Evolutionary conservation across 495 filamentous ascomycete genomes (phyloP).

Genomic region (Tuber microsphaerosporum): DNA sequence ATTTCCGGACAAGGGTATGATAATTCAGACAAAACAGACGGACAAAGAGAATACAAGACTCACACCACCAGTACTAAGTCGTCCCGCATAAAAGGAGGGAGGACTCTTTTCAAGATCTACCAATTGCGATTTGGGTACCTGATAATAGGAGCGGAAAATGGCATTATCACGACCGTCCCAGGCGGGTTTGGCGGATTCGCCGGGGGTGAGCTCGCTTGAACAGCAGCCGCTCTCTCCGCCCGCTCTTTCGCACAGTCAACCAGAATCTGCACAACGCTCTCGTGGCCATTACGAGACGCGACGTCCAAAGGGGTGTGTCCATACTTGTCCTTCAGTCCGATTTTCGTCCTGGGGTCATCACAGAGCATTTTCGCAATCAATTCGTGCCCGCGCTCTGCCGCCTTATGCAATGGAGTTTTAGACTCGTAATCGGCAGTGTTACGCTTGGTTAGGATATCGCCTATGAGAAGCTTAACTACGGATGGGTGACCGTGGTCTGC

Average conservation of each 20-base stretch:
- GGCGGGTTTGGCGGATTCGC: neutral
- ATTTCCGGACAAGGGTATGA: neutral
- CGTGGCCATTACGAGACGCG: neutral
- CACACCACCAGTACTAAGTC: neutral
- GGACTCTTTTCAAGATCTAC: neutral
- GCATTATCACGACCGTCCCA: neutral
- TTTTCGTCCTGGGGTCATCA: neutral
- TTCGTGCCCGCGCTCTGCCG: neutral
- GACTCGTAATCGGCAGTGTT: neutral
- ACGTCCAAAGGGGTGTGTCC: neutral
- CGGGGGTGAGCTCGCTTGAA: neutral
- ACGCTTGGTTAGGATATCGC: neutral
- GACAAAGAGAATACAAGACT: neutral
- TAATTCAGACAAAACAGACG: neutral
- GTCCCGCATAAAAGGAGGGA: neutral
- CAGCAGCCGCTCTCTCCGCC: neutral
- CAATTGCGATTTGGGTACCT: neutral
- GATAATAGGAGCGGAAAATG: neutral
- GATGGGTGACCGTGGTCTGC: neutral
- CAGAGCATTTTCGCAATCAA: neutral
- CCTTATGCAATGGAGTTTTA: conserved; percentile 1
- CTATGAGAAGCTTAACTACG: neutral
- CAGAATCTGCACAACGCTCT: neutral
- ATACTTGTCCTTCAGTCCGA: neutral
- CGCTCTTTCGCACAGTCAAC: neutral